These are phyloP conservation scores for Wickerhamomyces strasburgensis DNA, from an alignment of 805 yeast genomes.

Conservation along the genomic window DNA sequence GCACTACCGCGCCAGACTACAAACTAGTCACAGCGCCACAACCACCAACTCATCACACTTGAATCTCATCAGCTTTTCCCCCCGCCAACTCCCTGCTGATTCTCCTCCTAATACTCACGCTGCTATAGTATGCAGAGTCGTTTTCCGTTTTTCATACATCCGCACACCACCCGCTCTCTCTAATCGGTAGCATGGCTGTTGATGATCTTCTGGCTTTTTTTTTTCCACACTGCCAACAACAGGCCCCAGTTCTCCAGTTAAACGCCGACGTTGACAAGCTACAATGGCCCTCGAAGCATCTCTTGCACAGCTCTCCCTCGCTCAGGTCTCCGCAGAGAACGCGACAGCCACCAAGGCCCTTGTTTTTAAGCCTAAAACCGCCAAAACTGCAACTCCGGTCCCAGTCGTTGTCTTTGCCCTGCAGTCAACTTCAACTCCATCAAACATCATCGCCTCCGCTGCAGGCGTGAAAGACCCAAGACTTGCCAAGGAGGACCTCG, in stretches of 20 bases:
- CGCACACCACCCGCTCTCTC: slow-evolving; percentile 6
- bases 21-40: too few species aligned
- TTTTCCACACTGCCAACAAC: not conserved
- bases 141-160: too few species aligned
- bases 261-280: too few species aligned
- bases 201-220: too few species aligned
- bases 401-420: slow-evolving; percentile 81
- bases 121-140: too few species aligned
- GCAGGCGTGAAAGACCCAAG: slow-evolving; percentile 81
- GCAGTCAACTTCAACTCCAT: slow-evolving; percentile 64
- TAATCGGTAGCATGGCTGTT: too few species aligned
- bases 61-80: too few species aligned
- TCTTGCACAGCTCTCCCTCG: slow-evolving; percentile 60
- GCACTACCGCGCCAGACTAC: too few species aligned
- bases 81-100: too few species aligned
- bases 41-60: too few species aligned
- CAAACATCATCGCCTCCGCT: slow-evolving; percentile 56
- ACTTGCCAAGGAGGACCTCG: slow-evolving; percentile 78
- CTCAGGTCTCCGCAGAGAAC: slow-evolving; percentile 46
- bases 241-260: too few species aligned
- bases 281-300: slow-evolving; percentile 67
- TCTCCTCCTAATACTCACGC: too few species aligned
- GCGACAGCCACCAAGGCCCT: slow-evolving; percentile 63
- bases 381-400: slow-evolving; percentile 71
- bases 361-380: slow-evolving; percentile 88